Evolutionary conservation across 371 early-diverging fungal genomes (phyloP).

Genomic region (Rhizopus stolonifer): DNA sequence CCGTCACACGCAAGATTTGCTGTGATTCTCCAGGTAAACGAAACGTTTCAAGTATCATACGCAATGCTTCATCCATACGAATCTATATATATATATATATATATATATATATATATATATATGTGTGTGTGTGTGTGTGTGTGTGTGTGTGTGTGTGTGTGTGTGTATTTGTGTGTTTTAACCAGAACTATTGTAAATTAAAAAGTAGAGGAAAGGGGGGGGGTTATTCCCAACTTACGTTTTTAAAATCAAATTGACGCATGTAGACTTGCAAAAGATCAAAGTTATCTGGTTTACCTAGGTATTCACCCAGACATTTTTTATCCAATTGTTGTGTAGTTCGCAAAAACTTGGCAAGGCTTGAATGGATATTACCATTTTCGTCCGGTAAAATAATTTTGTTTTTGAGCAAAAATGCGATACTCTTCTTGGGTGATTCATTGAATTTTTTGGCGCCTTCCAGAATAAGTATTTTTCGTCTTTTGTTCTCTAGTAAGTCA

Average conservation of each 20-base stretch:
- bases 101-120: too few relatives aligned
- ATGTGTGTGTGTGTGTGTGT: too few relatives aligned
- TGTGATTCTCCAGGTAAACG: slow-evolving; percentile 94
- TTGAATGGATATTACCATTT: slow-evolving; percentile 50
- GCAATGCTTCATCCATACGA: slow-evolving; percentile 85
- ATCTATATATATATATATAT: slow-evolving; percentile 32
- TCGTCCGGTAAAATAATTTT: slow-evolving; percentile 47
- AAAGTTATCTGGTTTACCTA: slow-evolving; percentile 81
- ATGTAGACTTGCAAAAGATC: slow-evolving; percentile 78
- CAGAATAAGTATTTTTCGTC: slow-evolving; percentile 71
- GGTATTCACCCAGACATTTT: slow-evolving; percentile 81
- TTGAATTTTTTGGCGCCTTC: slow-evolving; percentile 85
- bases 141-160: too few relatives aligned
- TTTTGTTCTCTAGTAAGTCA: slow-evolving; percentile 37
- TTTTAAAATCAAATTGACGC: slow-evolving; percentile 78
- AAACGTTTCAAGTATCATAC: slow-evolving; percentile 83
- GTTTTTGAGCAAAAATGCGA: slow-evolving; percentile 63
- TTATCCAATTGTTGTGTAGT: slow-evolving; percentile 78
- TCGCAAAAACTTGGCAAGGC: slow-evolving; percentile 70
- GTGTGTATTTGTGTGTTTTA: too few relatives aligned
- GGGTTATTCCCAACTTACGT: too few relatives aligned
- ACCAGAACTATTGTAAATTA: too few relatives aligned
- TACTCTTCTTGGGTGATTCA: slow-evolving; percentile 83
- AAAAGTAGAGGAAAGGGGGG: too few relatives aligned
- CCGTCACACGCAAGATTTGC: slow-evolving; percentile 90